Conservation (phyloP, 345 rosid species). For the Salix koriyanagi region DNA sequence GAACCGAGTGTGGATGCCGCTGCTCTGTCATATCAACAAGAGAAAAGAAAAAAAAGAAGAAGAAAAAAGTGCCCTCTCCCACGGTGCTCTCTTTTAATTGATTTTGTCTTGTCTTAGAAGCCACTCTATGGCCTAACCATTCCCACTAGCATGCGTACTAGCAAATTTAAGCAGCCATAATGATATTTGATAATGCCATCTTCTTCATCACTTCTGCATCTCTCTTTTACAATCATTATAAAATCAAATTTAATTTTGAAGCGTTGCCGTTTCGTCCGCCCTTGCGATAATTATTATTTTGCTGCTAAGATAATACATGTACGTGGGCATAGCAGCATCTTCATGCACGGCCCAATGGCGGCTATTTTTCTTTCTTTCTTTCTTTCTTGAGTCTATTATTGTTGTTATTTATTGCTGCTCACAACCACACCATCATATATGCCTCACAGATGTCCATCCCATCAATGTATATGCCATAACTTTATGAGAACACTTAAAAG, state of each 20-base stretch:
- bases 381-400: not conserved
- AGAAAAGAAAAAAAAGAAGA: not conserved
- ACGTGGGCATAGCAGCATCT: not conserved
- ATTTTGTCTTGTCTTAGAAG: slow-evolving; percentile 33
- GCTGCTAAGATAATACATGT: not conserved
- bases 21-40: not conserved
- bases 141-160: slow-evolving; percentile 10
- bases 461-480: not conserved
- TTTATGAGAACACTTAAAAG: not conserved
- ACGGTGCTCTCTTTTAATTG: slow-evolving; percentile 2
- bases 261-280: slow-evolving; percentile 14
- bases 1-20: not conserved
- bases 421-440: not conserved
- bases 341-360: not conserved
- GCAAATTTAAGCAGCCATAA: not conserved
- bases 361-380: not conserved
- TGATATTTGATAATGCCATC: not conserved
- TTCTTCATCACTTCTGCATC: not conserved
- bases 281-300: not conserved
- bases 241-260: not conserved
- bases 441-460: not conserved
- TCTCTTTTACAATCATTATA: slow-evolving; percentile 11
- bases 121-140: slow-evolving; percentile 17
- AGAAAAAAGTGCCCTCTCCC: not conserved
- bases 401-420: not conserved